Conservation (phyloP, 352 stramenopile species). For the Pythium folliculosum region DNA sequence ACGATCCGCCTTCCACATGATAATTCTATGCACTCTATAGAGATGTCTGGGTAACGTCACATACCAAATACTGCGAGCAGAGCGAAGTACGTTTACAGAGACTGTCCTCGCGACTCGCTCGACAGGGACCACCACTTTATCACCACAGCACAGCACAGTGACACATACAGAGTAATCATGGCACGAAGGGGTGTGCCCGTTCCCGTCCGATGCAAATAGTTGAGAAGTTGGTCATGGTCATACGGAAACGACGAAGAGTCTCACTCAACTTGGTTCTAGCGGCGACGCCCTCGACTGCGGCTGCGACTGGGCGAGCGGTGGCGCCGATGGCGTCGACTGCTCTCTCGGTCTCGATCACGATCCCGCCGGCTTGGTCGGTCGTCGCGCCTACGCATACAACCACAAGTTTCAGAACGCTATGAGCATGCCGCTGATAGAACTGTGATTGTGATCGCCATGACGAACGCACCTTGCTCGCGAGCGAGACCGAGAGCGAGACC, state of each 20-base stretch:
- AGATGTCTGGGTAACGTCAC: neutral
- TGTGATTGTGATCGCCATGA: neutral
- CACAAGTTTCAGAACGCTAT: neutral
- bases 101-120: no score
- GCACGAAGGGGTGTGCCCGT: neutral
- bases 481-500: conserved; percentile 25
- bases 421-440: neutral
- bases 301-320: conserved; percentile 40
- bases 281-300: conserved; percentile 42
- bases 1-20: neutral
- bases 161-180: neutral
- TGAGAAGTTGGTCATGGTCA: neutral
- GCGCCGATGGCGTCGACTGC: conserved; percentile 36
- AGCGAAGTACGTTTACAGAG: neutral
- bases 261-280: conserved; percentile 1
- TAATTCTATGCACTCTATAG: neutral
- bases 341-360: conserved; percentile 27
- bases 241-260: neutral
- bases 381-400: conserved; percentile 22
- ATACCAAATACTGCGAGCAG: conserved; percentile 13
- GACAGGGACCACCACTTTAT: neutral
- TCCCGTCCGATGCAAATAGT: neutral
- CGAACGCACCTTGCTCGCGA: conserved; percentile 25
- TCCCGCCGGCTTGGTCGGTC: conserved; percentile 30
- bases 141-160: neutral